Base-by-base conservation (phyloP, 208 protist species). In the Naegleria lovaniensis region DNA sequence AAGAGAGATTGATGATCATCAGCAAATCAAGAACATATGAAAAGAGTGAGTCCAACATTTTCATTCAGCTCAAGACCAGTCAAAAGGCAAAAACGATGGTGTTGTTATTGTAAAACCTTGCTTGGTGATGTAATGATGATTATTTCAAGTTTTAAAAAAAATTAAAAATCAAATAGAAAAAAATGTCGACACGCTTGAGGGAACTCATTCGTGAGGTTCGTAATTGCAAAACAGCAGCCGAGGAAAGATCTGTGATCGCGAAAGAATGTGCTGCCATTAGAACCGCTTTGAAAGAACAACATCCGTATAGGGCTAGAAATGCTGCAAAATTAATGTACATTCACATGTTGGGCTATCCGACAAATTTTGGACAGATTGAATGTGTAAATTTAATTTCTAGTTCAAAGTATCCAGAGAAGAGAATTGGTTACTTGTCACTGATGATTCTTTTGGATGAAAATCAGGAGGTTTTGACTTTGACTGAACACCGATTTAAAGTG, bases 161-260 rank as follows among this genome's bases (percentile, higher is more conserved):
- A 58, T 22, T 22, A 88, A n/a, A n/a, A n/a, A n/a, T n/a, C n/a
- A n/a, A n/a, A n/a, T n/a, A n/a, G n/a, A n/a, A n/a, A 55, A 91
- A 67, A 85, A 96, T 95, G 93, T 93, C 94, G 33, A 22, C 19
- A 22, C 94, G 96, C 33, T 94, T 99, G 91, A 96, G 96, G 89
- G 98, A 99, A 92, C 94, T 99, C 33, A 99, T 99, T 92, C 97
- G 97, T 79, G 93, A 95, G 13, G 97, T 99, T 22, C 97, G 98
- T 36, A 94, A 95, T 52, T 98, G 97, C 92, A 99, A 99, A 92
- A 99, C 98, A 9, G 94, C 96, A 2, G 96, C 97, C 19, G 98
- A 99, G 79, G 99, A 99, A 94, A 96, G 98, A 38, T 95, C 93
- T 0, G 94, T 98, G 11, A 97, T 99, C 48, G 96, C 98, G 58